These are phyloP conservation scores for Juglanconis oblonga DNA, from an alignment of 2,329 filamentous ascomycete genomes.

Conservation along the genomic window DNA sequence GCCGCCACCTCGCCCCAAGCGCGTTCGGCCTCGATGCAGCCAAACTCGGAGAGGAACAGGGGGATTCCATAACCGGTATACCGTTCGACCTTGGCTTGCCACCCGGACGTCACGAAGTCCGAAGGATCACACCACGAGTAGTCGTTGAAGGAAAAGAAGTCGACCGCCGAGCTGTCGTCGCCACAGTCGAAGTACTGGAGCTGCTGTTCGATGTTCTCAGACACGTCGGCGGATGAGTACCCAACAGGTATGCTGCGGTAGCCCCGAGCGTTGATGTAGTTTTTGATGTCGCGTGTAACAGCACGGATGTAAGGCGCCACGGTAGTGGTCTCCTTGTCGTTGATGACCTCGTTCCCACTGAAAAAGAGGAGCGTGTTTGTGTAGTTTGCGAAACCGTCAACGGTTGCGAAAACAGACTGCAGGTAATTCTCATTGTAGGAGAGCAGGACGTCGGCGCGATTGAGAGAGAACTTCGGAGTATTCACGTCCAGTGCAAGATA, in stretches of 20 bases:
- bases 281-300: constrained; percentile 72
- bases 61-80: constrained; percentile 84
- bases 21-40: constrained; percentile 79
- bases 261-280: constrained; percentile 61
- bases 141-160: constrained; percentile 82
- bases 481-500: constrained; percentile 92
- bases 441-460: constrained; percentile 64
- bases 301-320: constrained; percentile 75
- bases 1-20: constrained; percentile 75
- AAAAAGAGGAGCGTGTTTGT: constrained; percentile 85
- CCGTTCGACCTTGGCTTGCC: constrained; percentile 84
- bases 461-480: constrained; percentile 84
- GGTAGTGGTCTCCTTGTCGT: constrained; percentile 62
- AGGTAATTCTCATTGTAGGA: constrained; percentile 90
- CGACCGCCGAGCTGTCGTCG: constrained; percentile 74
- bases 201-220: constrained; percentile 80
- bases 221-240: constrained; percentile 76
- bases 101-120: constrained; percentile 68
- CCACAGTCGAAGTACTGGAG: constrained; percentile 94
- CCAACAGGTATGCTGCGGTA: constrained; percentile 70
- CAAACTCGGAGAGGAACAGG: constrained; percentile 93
- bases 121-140: constrained; percentile 83
- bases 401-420: constrained; percentile 79
- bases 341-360: constrained; percentile 79
- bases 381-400: constrained; percentile 80